phyloP scores from a whole-genome alignment of 305 asterid genomes.

The Rubia balearica region DNA sequence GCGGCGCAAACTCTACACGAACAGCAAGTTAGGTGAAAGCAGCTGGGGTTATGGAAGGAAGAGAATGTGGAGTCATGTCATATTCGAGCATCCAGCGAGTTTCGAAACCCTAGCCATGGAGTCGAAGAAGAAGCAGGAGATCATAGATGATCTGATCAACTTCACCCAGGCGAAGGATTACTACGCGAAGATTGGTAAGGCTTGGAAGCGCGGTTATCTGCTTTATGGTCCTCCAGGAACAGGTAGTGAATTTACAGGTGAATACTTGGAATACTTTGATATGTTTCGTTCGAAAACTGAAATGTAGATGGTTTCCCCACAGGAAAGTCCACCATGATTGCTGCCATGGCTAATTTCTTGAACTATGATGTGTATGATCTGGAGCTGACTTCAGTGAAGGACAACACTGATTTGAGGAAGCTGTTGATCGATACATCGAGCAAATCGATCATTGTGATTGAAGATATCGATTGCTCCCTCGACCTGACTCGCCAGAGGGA shows the following conservation, averaged over 20 bases:
- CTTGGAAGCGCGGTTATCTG: slow-evolving; percentile 11
- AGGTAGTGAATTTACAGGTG: no score
- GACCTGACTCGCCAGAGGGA: no score
- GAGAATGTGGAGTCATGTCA: background rate
- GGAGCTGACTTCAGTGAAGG: slow-evolving; percentile 14
- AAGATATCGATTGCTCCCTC: no score
- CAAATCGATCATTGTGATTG: slow-evolving; percentile 3
- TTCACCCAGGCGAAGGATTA: slow-evolving; percentile 10
- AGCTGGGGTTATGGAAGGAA: background rate
- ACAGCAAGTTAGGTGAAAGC: background rate
- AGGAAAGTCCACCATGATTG: slow-evolving; percentile 14
- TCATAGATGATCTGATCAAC: slow-evolving; percentile 14
- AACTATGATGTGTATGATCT: background rate
- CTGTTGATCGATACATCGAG: slow-evolving; percentile 10
- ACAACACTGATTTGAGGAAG: slow-evolving; percentile 11
- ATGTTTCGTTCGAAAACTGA: no score
- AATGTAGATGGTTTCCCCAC: background rate
- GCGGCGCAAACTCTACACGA: background rate
- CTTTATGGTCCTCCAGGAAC: background rate
- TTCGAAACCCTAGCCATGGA: background rate
- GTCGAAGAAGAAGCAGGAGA: slow-evolving; percentile 14
- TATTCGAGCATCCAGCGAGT: background rate
- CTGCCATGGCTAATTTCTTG: slow-evolving; percentile 12
- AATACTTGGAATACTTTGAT: no score
- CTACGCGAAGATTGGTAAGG: slow-evolving; percentile 18